Evolutionary conservation across 257 asterid genomes (phyloP), one percentile per base, ranked within the genome.

Genomic region (Pogostemon cablin): DNA sequence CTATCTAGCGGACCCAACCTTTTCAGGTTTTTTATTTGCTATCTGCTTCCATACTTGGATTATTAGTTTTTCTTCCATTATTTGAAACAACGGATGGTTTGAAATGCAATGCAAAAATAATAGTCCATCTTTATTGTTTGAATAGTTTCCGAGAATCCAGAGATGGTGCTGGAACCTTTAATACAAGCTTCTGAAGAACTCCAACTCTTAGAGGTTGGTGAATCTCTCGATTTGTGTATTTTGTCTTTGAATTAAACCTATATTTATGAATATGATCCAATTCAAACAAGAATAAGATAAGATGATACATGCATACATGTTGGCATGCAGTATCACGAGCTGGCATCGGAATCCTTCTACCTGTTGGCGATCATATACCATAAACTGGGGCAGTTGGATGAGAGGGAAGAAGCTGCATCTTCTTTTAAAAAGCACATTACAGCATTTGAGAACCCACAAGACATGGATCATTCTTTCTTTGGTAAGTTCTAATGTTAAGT

Each of bases 291-390:
- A 25, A 25, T 25, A 25, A 25, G 32, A 25, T 59, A 64, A 70
- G 20, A 11, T 40, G 41, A 63, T 52, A 67, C 52, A 4, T 78
- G 40, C 17, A 59, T 76, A 55, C 39, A 12, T 15, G 15, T 15
- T 15, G 15, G 15, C 15, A 15, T 54, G 46, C 93, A 93, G 99
- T 85, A 86, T 77, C 96, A 93, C 60, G 97, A 91, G 77, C 71
- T 93, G 79, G 97, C 97, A 25, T 81, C 96, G 5, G 99, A 93
- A 81, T 87, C 93, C 43, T 91, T 81, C 82, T 89, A 91, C 88
- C 81, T 93, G 93, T 74, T 87, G 93, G 99, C 97, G 25, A 78
- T 89, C 37, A 84, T 87, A 17, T 84, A 69, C 65, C 85, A 91
- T 84, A 86, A 89, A 82, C 76, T 91, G 65, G 96, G 99, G 73